Conservation (phyloP, 176 grass and related monocot species). For the Cenchrus purpureus region DNA sequence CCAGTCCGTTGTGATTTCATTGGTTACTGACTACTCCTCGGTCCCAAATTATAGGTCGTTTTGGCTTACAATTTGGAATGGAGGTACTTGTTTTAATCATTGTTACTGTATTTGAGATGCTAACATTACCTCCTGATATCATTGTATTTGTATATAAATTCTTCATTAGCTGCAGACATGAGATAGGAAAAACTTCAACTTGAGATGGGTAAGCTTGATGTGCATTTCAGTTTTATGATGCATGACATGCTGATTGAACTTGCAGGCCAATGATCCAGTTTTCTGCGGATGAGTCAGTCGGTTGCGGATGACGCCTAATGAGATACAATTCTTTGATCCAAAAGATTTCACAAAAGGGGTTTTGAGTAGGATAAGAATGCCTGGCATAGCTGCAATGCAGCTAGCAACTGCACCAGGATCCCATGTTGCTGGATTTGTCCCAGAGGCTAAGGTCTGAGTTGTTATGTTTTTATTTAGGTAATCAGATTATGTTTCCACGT, state of each 20-base stretch:
- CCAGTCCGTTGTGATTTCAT: background rate
- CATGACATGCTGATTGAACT: conserved; percentile 53
- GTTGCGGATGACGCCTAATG: conserved; percentile 85
- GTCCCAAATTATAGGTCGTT: too few species aligned
- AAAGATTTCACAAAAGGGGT: conserved; percentile 85
- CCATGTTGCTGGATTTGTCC: conserved; percentile 75
- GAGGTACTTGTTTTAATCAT: too few species aligned
- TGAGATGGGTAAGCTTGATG: background rate
- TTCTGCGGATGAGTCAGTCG: conserved; percentile 82
- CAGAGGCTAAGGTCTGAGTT: conserved; percentile 77
- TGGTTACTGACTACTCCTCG: background rate
- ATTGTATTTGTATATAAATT: conserved; percentile 20
- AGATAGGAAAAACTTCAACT: background rate
- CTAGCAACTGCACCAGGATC: conserved; percentile 81
- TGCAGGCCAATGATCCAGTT: conserved; percentile 88
- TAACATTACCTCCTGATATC: background rate
- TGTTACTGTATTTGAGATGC: conserved; percentile 22
- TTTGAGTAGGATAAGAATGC: conserved; percentile 67
- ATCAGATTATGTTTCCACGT: conserved; percentile 28
- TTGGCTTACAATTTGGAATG: too few species aligned
- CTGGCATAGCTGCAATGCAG: conserved; percentile 77
- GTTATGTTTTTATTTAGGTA: background rate
- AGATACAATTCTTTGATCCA: conserved; percentile 86
- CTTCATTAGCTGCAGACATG: background rate
- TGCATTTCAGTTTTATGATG: conserved; percentile 22